These are phyloP conservation scores for Nigrograna mackinnonii DNA, from an alignment of 2,329 filamentous ascomycete genomes.

Conservation along the genomic window DNA sequence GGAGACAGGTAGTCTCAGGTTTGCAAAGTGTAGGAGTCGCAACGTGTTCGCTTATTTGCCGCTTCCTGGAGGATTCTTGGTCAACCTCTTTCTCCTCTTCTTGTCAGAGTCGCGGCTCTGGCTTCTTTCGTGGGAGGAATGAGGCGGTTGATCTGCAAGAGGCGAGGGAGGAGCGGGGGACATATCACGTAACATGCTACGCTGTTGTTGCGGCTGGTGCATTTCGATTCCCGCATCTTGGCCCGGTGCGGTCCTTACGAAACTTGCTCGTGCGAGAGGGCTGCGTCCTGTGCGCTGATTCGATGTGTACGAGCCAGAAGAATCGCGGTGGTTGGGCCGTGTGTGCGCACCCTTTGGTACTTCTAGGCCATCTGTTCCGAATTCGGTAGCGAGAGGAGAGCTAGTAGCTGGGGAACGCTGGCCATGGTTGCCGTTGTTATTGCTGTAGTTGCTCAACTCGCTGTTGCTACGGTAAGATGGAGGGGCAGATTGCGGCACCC, in stretches of 20 bases:
- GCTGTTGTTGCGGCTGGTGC: conserved; percentile 35
- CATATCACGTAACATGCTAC: conserved; percentile 33
- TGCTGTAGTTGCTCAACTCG: conserved; percentile 14
- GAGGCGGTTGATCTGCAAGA: conserved; percentile 14
- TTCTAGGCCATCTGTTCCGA: conserved; percentile 24
- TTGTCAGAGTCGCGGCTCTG: conserved; percentile 38
- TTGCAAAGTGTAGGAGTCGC: not conserved
- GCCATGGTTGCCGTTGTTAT: conserved; percentile 3
- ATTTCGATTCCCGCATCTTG: conserved; percentile 38
- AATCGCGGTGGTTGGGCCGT: conserved; percentile 11
- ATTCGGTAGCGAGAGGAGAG: conserved; percentile 36
- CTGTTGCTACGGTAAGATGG: conserved; percentile 26
- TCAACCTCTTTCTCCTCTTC: conserved; percentile 35
- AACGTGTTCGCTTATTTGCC: conserved; percentile 5
- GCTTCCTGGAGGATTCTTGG: conserved; percentile 32
- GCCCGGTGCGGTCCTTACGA: conserved; percentile 37
- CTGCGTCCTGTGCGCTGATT: conserved; percentile 44
- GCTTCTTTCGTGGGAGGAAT: conserved; percentile 27
- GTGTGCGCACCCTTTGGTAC: conserved; percentile 33
- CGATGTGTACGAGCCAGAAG: conserved; percentile 10
- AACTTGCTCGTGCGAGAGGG: conserved; percentile 50
- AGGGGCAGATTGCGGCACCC: conserved; percentile 22
- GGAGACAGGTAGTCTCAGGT: not conserved
- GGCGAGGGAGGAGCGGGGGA: conserved; percentile 28
- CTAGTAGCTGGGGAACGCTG: conserved; percentile 19